Evolutionary conservation across 345 rosid species (phyloP), one percentile per base, ranked within the genome.

Genomic region (Acer saccharum): DNA sequence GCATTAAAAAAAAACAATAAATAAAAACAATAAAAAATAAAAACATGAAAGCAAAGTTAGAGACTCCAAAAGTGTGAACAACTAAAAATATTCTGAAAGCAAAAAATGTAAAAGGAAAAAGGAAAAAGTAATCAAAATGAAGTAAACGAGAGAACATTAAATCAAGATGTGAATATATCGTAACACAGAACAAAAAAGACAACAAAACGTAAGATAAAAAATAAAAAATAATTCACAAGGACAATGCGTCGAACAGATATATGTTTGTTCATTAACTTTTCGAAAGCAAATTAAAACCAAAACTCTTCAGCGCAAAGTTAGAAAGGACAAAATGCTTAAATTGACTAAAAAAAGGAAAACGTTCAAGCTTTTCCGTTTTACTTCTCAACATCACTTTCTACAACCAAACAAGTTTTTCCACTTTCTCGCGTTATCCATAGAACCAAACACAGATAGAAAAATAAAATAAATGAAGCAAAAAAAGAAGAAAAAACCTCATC

Each of bases 401-500:
- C 39, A 17, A 29, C 58, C 18, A 32, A 32, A 48, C n/a, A 64
- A 6, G 7, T 21, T 72, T 63, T n/a, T 23, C 44, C 9, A 65
- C 50, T 39, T 61, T 25, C 50, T 29, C 35, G 32, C 32, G 23
- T 25, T 79, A 73, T 52, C 67, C 39, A 25, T 2, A 25, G 63
- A 61, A 58, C 68, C 66, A 29, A 41, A 14, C 20, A 39, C 13
- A 57, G 16, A 1, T 7, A 7, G 0, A 20, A 46, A 4, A 9
- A 6, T 14, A 27, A 65, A 14, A 44, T 6, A 12, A 7, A 54
- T 1, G 18, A 14, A 29, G 32, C 39, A 23, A 77, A 77, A 21
- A 35, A 35, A 35, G 4, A 35, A 35, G 6, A 35, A 35, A 60
- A 94, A 60, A 94, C 98, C 89, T 94, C 96, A 14, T 92, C 97